Evolutionary conservation across 768 basidiomycete genomes (phyloP), one percentile per base, ranked within the genome.

Genomic region (Sporobolomyces phaffii): DNA sequence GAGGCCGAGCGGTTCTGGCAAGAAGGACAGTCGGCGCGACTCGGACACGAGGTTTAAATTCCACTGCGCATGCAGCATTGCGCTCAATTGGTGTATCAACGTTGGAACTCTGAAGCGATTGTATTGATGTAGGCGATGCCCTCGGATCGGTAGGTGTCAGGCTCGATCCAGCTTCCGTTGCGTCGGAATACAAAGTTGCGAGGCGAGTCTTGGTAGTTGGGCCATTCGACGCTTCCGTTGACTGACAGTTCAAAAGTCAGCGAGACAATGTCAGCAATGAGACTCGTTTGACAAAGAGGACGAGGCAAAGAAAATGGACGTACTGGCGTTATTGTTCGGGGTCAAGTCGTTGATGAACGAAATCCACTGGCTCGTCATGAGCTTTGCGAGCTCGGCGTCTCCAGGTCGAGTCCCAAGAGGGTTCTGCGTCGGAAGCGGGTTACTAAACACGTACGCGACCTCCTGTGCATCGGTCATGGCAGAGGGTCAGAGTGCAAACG

Each of bases 291-390:
- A n/a, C n/a, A n/a, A n/a, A n/a, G n/a, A n/a, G 15, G 10, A 9
- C 2, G 3, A n/a, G 22, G 36, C 31, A 17, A 33, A 38, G 28
- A n/a, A n/a, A n/a, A n/a, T n/a, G n/a, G n/a, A n/a, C 56, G 45
- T 40, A 59, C 61, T 20, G 14, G 28, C 47, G 52, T 66, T 47
- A 44, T 68, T 64, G 62, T 72, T 72, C 26, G 70, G 70, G 31
- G 57, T 52, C 0, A 31, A 31, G 60, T 49, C 56, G 61, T 69
- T 58, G 40, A 69, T 64, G 62, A 69, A 73, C 24, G 52, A 61
- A 31, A 65, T 31, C 64, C 62, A 69, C 48, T 62, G 60, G 45
- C 60, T 57, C 14, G 48, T 51, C 44, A 69, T 65, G 22, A 69
- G 59, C 8, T 60, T 43, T 14, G 67, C 50, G 17, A 66, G 50